Percentiles rank a stretch among this genome's conserved stretches.
Conservation (phyloP, 2,329 filamentous ascomycete genomes). For the Sarocladium kiliense region DNA sequence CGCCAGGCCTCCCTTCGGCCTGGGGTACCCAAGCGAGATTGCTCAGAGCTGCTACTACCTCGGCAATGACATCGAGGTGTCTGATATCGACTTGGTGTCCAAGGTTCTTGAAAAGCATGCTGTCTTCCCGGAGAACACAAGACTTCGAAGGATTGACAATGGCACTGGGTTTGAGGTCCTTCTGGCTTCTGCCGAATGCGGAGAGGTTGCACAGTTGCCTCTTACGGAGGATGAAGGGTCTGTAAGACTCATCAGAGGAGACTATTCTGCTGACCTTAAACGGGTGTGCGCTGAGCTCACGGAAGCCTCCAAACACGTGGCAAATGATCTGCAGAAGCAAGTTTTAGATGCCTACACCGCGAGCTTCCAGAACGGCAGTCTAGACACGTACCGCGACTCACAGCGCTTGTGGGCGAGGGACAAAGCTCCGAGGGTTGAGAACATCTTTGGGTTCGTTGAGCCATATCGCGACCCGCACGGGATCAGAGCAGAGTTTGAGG, state of each 20-base stretch:
- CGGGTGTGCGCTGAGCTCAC: not conserved
- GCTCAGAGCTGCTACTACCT: constrained; percentile 54
- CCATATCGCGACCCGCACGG: constrained; percentile 58
- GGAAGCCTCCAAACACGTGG: not conserved
- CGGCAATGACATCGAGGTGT: constrained; percentile 42
- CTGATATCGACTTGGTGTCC: constrained; percentile 48
- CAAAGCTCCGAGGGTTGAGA: constrained; percentile 50
- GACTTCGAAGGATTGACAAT: constrained; percentile 30
- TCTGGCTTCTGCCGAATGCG: constrained; percentile 23
- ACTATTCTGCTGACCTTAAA: not conserved
- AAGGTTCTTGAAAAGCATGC: constrained; percentile 43
- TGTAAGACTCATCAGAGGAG: not conserved
- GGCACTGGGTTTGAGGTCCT: constrained; percentile 41
- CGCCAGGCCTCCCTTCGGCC: constrained; percentile 43
- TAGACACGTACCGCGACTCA: constrained; percentile 50
- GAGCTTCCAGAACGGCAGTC: constrained; percentile 50
- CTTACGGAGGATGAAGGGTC: not conserved
- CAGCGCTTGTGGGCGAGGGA: constrained; percentile 55
- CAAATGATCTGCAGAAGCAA: constrained; percentile 30
- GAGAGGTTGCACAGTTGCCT: not conserved
- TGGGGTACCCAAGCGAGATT: constrained; percentile 48
- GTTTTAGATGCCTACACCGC: constrained; percentile 48
- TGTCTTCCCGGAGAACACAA: constrained; percentile 53
- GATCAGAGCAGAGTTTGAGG: constrained; percentile 55
- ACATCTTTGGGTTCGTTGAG: constrained; percentile 57